Percentiles rank a stretch among this genome's conserved stretches.
Evolutionary conservation across 441 rosid species (phyloP).

Genomic region (Raphanus hybrid): DNA sequence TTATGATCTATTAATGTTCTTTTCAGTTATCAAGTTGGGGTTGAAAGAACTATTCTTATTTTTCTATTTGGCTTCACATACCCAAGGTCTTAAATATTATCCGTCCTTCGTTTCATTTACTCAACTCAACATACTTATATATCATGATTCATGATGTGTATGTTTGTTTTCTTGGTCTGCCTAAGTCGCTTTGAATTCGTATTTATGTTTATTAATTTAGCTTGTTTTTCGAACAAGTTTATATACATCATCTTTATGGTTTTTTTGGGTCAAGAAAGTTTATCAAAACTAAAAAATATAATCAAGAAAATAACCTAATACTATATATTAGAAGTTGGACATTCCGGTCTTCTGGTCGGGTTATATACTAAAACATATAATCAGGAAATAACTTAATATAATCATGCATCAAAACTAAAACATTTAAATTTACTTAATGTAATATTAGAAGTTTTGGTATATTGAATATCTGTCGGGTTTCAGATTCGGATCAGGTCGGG

Average conservation of each 20-base stretch:
- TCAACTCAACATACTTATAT: neutral
- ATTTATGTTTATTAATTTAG: neutral
- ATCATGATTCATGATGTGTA: neutral
- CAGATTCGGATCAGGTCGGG: no score
- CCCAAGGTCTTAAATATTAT: neutral
- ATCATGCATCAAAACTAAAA: no score
- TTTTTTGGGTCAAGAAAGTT: neutral
- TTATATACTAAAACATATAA: no score
- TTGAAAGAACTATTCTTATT: neutral
- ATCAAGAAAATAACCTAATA: neutral
- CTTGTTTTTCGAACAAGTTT: neutral
- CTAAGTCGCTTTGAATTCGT: neutral
- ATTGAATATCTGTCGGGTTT: no score
- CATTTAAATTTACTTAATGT: no score
- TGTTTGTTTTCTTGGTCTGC: neutral
- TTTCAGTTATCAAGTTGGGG: slow-evolving; percentile 6
- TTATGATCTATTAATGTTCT: slow-evolving; percentile 8
- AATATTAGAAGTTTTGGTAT: no score
- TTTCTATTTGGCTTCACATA: neutral
- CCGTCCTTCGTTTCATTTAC: neutral
- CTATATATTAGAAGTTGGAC: no score
- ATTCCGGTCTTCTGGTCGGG: no score
- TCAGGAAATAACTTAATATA: no score
- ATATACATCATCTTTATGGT: neutral
- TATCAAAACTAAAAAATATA: neutral